phyloP scores from a whole-genome alignment of 495 filamentous ascomycete species.

The Xylaria nigripes region DNA sequence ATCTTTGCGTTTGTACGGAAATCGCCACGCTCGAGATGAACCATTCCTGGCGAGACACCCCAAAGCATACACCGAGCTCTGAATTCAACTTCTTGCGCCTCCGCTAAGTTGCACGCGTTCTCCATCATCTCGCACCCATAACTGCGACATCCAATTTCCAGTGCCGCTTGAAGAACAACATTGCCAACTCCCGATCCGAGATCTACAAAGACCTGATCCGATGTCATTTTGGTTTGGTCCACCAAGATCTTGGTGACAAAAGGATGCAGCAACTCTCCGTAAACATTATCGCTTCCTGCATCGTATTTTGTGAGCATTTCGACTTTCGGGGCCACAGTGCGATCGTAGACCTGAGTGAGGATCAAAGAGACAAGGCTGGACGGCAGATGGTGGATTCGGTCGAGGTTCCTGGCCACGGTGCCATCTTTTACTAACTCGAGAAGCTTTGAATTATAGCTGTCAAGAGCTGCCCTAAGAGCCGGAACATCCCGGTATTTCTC shows the following conservation, averaged over 20 bases:
- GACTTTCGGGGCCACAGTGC: conserved; percentile 82
- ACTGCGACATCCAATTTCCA: conserved; percentile 88
- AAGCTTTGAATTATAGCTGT: conserved; percentile 67
- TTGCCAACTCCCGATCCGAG: conserved; percentile 93
- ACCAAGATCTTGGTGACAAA: conserved; percentile 73
- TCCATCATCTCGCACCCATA: conserved; percentile 96
- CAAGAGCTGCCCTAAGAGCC: conserved; percentile 60
- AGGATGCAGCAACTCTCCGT: conserved; percentile 81
- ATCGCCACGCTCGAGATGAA: conserved; percentile 75
- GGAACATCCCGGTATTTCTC: conserved; percentile 53
- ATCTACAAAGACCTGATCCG: conserved; percentile 81
- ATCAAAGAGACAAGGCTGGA: conserved; percentile 71
- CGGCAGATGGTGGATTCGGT: conserved; percentile 53
- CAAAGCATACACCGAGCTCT: conserved; percentile 74
- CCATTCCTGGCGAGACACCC: conserved; percentile 72
- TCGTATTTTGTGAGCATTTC: conserved; percentile 74
- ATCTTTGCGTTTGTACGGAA: conserved; percentile 71
- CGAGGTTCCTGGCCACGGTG: conserved; percentile 60
- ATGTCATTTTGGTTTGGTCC: conserved; percentile 66
- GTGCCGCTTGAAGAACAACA: conserved; percentile 86
- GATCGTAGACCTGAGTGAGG: conserved; percentile 79
- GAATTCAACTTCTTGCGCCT: conserved; percentile 82
- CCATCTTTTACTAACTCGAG: conserved; percentile 52
- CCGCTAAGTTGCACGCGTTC: conserved; percentile 74
- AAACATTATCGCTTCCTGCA: conserved; percentile 82